Percentiles rank a stretch among this genome's conserved stretches.
Evolutionary conservation across 352 stramenopile species (phyloP).

Genomic region (Lagenidium sp.): DNA sequence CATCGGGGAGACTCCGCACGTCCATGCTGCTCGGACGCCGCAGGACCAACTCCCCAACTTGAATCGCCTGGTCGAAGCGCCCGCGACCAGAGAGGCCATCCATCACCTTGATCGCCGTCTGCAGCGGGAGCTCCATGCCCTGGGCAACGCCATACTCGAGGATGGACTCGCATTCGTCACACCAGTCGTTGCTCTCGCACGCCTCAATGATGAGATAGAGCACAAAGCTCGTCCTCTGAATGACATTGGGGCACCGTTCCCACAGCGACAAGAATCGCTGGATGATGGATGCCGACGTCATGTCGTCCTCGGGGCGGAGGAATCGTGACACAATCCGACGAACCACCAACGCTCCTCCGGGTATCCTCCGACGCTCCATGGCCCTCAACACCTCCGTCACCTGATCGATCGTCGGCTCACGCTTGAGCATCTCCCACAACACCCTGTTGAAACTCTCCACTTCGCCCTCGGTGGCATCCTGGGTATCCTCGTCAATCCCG

Average conservation of each 20-base stretch:
- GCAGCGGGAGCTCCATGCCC: conserved; percentile 1
- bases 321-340: conserved; percentile 18
- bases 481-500: not conserved
- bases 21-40: not conserved
- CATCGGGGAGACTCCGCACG: not conserved
- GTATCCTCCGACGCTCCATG: conserved; percentile 24
- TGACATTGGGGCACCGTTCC: conserved; percentile 1
- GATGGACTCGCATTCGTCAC: conserved; percentile 3
- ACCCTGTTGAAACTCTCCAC: conserved; percentile 31
- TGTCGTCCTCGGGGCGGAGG: conserved; percentile 11
- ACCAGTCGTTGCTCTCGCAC: conserved; percentile 2
- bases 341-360: conserved; percentile 21
- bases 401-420: conserved; percentile 17
- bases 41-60: conserved; percentile 6
- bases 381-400: conserved; percentile 26
- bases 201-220: conserved; percentile 6
- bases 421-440: conserved; percentile 44
- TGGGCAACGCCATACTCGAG: conserved; percentile 2
- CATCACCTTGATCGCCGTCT: conserved; percentile 1
- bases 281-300: conserved; percentile 7
- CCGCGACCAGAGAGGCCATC: conserved; percentile 1
- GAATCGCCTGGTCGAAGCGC: conserved; percentile 2
- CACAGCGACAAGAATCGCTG: conserved; percentile 6
- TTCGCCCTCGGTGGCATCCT: conserved; percentile 1
- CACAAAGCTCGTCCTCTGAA: conserved; percentile 5